phyloP scores from a whole-genome alignment of 164 flowering plant species.

The Tetracentron sinense region DNA sequence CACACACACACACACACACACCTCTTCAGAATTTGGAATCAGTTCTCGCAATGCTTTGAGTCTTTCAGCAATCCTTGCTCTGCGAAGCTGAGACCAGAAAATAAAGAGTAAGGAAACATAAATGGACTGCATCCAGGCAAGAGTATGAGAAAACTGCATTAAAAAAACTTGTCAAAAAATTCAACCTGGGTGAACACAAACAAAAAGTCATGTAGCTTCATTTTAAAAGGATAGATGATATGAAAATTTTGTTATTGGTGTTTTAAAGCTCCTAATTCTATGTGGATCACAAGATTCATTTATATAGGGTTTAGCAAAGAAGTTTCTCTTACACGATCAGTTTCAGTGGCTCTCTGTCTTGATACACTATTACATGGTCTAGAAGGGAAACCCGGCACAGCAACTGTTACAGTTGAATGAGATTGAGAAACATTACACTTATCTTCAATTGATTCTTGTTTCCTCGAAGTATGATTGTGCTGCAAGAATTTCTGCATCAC shows the following conservation, averaged over 20 bases:
- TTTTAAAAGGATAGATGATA: background rate
- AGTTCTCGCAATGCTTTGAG: constrained; percentile 40
- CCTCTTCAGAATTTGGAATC: constrained; percentile 43
- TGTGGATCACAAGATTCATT: background rate
- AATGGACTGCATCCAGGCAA: background rate
- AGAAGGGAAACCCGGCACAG: constrained; percentile 15
- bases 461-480: constrained; percentile 17
- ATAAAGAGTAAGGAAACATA: background rate
- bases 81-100: constrained; percentile 38
- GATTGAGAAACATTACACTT: constrained; percentile 11
- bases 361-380: constrained; percentile 6
- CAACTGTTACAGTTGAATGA: constrained; percentile 16
- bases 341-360: constrained; percentile 7
- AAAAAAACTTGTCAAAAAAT: background rate
- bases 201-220: background rate
- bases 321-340: constrained; percentile 27
- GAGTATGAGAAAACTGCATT: background rate
- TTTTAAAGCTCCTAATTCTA: background rate
- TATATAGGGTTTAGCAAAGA: background rate
- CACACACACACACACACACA: constrained; percentile 14
- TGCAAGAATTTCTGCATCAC: constrained; percentile 6
- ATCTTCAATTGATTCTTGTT: constrained; percentile 9
- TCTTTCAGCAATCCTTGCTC: constrained; percentile 33
- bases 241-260: background rate
- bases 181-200: background rate